Conservation (phyloP, 257 asterid genomes). For the Salvia rosmarinus region DNA sequence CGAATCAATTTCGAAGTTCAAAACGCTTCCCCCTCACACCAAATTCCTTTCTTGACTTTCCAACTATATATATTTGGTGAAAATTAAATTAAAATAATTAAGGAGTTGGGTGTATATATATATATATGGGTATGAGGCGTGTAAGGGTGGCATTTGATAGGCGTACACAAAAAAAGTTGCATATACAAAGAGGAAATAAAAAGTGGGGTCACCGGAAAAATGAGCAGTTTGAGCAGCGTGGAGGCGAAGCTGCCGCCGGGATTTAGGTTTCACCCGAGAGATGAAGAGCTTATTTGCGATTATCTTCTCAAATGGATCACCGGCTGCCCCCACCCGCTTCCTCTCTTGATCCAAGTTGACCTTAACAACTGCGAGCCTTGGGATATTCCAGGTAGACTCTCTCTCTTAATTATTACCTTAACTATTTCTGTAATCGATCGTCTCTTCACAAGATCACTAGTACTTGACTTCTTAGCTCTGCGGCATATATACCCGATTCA, state of each 20-base stretch:
- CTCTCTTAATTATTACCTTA: background rate
- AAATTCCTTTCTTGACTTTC: slow-evolving; percentile 3
- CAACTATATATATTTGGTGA: background rate
- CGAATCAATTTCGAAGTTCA: slow-evolving; percentile 36
- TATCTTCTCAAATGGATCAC: slow-evolving; percentile 67
- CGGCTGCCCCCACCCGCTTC: slow-evolving; percentile 43
- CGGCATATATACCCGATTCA: no score
- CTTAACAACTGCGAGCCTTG: slow-evolving; percentile 92
- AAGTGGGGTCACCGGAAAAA: no score
- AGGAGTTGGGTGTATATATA: background rate
- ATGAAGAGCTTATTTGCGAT: slow-evolving; percentile 82
- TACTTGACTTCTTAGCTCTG: no score
- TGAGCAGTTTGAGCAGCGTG: slow-evolving; percentile 73
- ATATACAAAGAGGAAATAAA: background rate
- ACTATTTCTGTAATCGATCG: no score
- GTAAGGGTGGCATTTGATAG: background rate
- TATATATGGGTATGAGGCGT: background rate
- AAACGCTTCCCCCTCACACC: slow-evolving; percentile 27
- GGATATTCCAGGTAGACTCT: slow-evolving; percentile 78
- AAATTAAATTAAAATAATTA: background rate
- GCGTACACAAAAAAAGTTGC: background rate
- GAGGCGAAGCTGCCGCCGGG: slow-evolving; percentile 93
- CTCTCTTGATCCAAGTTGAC: slow-evolving; percentile 73
- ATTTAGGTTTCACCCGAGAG: slow-evolving; percentile 83
- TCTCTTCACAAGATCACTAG: no score